Base-by-base conservation (phyloP, 1,284 basidiomycete genomes). In the Microbotryum saponariae region DNA sequence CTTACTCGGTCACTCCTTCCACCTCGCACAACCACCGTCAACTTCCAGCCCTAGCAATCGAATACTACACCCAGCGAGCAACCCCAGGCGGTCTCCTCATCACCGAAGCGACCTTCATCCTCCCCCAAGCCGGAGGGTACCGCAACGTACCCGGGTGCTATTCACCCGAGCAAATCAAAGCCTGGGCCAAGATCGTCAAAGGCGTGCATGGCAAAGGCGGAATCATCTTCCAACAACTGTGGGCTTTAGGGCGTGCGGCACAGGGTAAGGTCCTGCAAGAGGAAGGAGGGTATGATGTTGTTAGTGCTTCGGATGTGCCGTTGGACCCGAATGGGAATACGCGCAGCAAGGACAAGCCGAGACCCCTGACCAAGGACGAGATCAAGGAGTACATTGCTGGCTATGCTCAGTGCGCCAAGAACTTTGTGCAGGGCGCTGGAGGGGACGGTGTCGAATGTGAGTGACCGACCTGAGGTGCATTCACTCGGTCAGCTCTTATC, bases 361-460 rank as follows among this genome's bases (percentile, higher is more conserved):
- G 59, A 49, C 48, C 65, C n/a, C 48, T 73, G 20, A 64, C 68
- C 6, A 67, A 64, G 48, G 64, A 68, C 5, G 73, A 75, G 31
- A 72, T 75, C 54, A 68, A 74, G 16, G 64, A 70, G 9, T 78
- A 80, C 58, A 74, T 83, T 46, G 75, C 73, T 0, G 73, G 78
- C 55, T 85, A 79, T 72, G 78, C 74, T 47, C 69, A 76, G 3
- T 77, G 82, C 0, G 82, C 82, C 0, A 58, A 74, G 14, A 80
- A 81, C 60, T 82, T 83, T 4, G 79, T 82, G 53, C 49, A 67
- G 49, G 77, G 79, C 68, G 82, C 83, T 27, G 84, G 84, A 0
- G 85, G 85, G 66, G 84, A 87, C 68, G 83, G 83, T 42, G 80
- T 85, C 37, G 84, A 86, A 75, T 69, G 79, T 46, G 78, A 78